Conservation (phyloP, 2,329 filamentous ascomycete species). For the Stagonosporopsis tanaceti region DNA sequence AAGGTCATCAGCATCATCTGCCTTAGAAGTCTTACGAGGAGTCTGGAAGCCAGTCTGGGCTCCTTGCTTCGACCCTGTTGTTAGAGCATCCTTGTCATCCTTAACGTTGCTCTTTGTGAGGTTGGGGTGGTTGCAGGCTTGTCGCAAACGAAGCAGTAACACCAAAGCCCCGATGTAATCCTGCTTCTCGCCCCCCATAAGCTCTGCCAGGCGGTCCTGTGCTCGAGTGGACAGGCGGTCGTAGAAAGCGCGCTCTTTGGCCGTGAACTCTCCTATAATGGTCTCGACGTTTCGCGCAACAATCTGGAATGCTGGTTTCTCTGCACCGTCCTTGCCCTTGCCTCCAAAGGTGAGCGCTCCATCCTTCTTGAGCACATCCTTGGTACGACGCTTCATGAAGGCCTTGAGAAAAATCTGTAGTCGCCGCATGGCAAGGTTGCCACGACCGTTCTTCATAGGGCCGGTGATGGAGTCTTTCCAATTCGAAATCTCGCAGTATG, state of each 20-base stretch:
- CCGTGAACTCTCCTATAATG: slow-evolving; percentile 78
- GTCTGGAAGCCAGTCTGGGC: slow-evolving; percentile 46
- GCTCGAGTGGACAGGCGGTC: slow-evolving; percentile 82
- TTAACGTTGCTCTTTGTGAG: slow-evolving; percentile 85
- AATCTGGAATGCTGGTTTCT: slow-evolving; percentile 80
- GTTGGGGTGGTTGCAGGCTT: slow-evolving; percentile 94
- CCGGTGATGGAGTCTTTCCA: slow-evolving; percentile 93
- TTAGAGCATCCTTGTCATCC: slow-evolving; percentile 85
- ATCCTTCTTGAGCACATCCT: slow-evolving; percentile 91
- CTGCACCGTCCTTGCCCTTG: slow-evolving; percentile 65
- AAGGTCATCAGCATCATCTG: slow-evolving; percentile 78
- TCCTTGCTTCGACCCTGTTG: slow-evolving; percentile 63
- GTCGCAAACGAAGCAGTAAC: slow-evolving; percentile 85
- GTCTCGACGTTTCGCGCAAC: slow-evolving; percentile 89
- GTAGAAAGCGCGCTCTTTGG: slow-evolving; percentile 86
- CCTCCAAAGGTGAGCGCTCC: slow-evolving; percentile 81
- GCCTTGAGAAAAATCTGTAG: slow-evolving; percentile 85
- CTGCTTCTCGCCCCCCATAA: slow-evolving; percentile 81
- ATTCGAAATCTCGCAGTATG: slow-evolving; percentile 82
- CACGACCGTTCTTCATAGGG: slow-evolving; percentile 89
- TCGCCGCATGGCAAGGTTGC: slow-evolving; percentile 85
- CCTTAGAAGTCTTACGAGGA: slow-evolving; percentile 53
- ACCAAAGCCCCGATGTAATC: slow-evolving; percentile 96
- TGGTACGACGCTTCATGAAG: slow-evolving; percentile 98
- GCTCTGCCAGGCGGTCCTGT: slow-evolving; percentile 83